Conservation (phyloP, 2,329 filamentous ascomycete species). For the Domatiomyces globalis region DNA sequence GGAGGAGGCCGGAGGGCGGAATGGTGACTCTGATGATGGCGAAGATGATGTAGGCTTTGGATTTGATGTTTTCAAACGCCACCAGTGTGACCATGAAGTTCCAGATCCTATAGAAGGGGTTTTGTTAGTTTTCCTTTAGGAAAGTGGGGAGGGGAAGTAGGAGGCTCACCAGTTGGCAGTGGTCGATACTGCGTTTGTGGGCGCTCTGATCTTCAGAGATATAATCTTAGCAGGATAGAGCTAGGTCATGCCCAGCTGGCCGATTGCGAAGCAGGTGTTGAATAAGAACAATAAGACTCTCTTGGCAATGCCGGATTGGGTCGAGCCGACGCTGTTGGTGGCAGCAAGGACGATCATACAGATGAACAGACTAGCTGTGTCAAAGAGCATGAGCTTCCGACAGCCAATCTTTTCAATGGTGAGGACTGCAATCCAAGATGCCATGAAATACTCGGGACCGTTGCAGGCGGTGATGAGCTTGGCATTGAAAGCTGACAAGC, state of each 20-base stretch:
- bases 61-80: constrained; percentile 58
- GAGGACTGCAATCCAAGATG: constrained; percentile 37
- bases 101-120: constrained; percentile 53
- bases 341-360: constrained; percentile 49
- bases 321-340: constrained; percentile 31
- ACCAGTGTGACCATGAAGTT: constrained; percentile 69
- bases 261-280: constrained; percentile 47
- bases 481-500: constrained; percentile 27
- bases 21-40: constrained; percentile 50
- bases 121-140: constrained; percentile 45
- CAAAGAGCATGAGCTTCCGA: constrained; percentile 57
- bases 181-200: constrained; percentile 3
- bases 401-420: constrained; percentile 39
- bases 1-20: too few species aligned
- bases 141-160: constrained; percentile 18
- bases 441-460: constrained; percentile 41
- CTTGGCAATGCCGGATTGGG: constrained; percentile 36
- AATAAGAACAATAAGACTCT: constrained; percentile 46
- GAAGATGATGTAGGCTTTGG: constrained; percentile 66
- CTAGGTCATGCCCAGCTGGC: constrained; percentile 48
- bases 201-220: constrained; percentile 28
- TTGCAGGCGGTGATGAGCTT: constrained; percentile 40
- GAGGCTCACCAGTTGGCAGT: constrained; percentile 3
- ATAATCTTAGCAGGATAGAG: constrained; percentile 49
- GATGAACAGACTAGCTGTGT: constrained; percentile 47